These are phyloP conservation scores for Phoma sp. DNA, from an alignment of 2,329 filamentous ascomycete genomes.

Conservation along the genomic window DNA sequence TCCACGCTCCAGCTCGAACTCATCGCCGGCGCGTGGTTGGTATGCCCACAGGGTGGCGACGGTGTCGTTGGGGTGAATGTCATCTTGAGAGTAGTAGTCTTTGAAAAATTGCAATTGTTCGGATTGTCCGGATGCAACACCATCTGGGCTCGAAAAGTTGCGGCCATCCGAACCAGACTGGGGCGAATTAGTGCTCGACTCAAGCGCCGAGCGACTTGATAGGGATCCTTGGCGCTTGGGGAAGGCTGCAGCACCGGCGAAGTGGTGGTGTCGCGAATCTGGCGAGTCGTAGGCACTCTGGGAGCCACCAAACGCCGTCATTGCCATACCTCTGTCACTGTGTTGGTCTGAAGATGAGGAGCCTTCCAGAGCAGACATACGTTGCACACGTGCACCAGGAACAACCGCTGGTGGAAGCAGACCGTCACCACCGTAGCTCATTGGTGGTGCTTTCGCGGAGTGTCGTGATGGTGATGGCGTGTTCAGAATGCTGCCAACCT, in stretches of 20 bases:
- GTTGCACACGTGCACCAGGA: conserved; percentile 86
- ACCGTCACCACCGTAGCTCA: conserved; percentile 53
- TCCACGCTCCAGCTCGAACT: conserved; percentile 90
- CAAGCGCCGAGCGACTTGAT: conserved; percentile 81
- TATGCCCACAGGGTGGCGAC: conserved; percentile 97
- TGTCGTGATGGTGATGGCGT: conserved; percentile 74
- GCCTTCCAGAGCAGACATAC: conserved; percentile 92
- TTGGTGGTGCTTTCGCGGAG: conserved; percentile 38
- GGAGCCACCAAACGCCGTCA: conserved; percentile 33
- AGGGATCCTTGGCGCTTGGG: conserved; percentile 83
- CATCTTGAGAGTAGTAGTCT: conserved; percentile 97
- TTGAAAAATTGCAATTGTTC: conserved; percentile 97
- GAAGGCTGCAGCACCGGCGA: conserved; percentile 54
- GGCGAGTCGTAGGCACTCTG: conserved; percentile 64
- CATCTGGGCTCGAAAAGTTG: conserved; percentile 85
- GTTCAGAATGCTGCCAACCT: conserved; percentile 81
- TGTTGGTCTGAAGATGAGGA: conserved; percentile 63
- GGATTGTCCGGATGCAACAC: conserved; percentile 85
- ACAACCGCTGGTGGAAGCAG: conserved; percentile 60
- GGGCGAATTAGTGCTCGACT: conserved; percentile 73
- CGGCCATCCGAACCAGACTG: conserved; percentile 60
- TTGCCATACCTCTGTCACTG: conserved; percentile 42
- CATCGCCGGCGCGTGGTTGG: conserved; percentile 89
- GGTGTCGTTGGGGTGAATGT: conserved; percentile 89
- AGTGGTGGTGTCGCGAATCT: conserved; percentile 63